phyloP scores from a whole-genome alignment of 352 stramenopile species.

The Globisporangium spinosum region DNA sequence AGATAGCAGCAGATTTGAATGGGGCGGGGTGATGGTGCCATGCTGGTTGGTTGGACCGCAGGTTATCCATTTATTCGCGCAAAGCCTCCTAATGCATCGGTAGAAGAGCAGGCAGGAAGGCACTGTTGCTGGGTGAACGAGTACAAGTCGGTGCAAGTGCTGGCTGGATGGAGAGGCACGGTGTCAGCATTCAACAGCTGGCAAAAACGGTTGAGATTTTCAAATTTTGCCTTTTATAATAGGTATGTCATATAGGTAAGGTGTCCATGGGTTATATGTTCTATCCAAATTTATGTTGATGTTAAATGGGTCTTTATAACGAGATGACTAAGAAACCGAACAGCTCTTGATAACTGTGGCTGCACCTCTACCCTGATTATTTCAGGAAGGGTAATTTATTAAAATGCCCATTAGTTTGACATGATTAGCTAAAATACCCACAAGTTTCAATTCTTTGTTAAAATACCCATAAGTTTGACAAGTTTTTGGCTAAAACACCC shows the following conservation, averaged over 20 bases:
- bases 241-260: background rate
- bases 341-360: background rate
- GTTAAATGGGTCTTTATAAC: slow-evolving; percentile 18
- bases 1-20: background rate
- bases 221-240: background rate
- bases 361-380: slow-evolving; percentile 10
- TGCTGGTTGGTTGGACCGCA: background rate
- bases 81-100: background rate
- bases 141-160: background rate
- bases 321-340: background rate
- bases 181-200: slow-evolving; percentile 2
- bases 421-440: too few species aligned
- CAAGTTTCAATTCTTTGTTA: too few species aligned
- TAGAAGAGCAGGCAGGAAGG: slow-evolving; percentile 2
- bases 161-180: slow-evolving; percentile 7
- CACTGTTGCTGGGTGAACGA: background rate
- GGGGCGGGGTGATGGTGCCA: background rate
- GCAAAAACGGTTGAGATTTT: background rate
- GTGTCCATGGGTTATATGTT: too few species aligned
- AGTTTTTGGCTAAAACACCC: too few species aligned
- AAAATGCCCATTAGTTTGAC: too few species aligned
- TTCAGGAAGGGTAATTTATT: background rate
- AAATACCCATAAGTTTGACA: too few species aligned
- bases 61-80: background rate
- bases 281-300: background rate